A percentile compares a stretch with the other conserved stretches of the same genome.
Evolutionary conservation across 768 basidiomycete species (phyloP).

Genomic region (Astraeus odoratus): DNA sequence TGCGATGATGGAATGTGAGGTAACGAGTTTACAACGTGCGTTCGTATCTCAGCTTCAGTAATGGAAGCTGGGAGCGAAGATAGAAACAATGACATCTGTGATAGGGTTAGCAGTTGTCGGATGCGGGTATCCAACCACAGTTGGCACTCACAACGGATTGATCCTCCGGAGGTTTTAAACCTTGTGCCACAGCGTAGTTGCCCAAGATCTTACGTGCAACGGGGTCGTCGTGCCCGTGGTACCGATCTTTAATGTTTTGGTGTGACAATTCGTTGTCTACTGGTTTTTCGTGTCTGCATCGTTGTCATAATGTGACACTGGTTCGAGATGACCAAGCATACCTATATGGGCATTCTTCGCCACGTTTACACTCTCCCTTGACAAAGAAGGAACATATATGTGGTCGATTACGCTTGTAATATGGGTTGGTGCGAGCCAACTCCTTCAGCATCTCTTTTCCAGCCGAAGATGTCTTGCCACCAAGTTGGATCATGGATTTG

Average conservation of each 20-base stretch:
- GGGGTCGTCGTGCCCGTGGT: conserved; percentile 88
- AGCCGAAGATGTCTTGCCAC: conserved; percentile 60
- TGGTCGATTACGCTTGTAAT: conserved; percentile 94
- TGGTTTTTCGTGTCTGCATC: conserved; percentile 80
- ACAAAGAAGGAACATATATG: conserved; percentile 92
- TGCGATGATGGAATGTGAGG: conserved; percentile 56
- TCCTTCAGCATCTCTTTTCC: conserved; percentile 97
- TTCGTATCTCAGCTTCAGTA: conserved; percentile 69
- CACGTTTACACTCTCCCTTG: conserved; percentile 92
- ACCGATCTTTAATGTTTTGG: conserved; percentile 93
- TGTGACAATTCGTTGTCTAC: conserved; percentile 75
- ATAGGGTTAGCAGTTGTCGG: conserved; percentile 4
- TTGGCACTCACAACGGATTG: conserved; percentile 58
- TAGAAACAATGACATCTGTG: conserved; percentile 86
- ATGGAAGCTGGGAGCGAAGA: conserved; percentile 65
- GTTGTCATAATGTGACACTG: conserved; percentile 1
- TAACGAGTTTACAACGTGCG: conserved; percentile 60
- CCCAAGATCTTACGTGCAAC: conserved; percentile 88
- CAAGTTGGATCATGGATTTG: conserved; percentile 51
- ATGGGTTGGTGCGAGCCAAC: conserved; percentile 90
- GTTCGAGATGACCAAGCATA: conserved; percentile 18
- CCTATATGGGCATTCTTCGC: conserved; percentile 88
- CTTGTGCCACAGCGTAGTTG: conserved; percentile 72
- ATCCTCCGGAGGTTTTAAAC: conserved; percentile 88
- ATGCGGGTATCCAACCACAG: background rate